phyloP scores from a whole-genome alignment of 116 monocot species.

The Papilionanthe hybrid region DNA sequence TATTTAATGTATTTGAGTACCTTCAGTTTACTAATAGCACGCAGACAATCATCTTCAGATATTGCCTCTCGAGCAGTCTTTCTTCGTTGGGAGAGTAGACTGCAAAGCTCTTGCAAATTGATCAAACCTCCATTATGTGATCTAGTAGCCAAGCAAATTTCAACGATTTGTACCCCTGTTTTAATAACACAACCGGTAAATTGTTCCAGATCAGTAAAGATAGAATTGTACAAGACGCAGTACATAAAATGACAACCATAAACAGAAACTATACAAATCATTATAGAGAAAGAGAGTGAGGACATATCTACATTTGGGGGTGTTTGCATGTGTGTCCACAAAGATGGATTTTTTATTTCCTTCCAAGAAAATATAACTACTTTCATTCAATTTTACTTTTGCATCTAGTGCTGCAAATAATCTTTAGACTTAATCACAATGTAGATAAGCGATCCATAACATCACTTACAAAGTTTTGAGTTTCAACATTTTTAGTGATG shows the following conservation, averaged over 20 bases:
- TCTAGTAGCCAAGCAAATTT: constrained; percentile 88
- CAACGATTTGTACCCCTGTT: constrained; percentile 95
- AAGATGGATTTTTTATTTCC: too few species aligned
- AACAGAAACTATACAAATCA: background rate
- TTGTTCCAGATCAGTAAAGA: background rate
- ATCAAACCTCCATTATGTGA: constrained; percentile 86
- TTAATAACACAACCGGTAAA: background rate
- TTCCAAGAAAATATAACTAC: too few species aligned
- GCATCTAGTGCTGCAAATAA: too few species aligned
- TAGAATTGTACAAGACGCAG: background rate
- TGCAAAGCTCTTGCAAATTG: constrained; percentile 77
- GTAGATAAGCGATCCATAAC: too few species aligned
- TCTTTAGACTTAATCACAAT: too few species aligned
- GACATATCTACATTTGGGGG: too few species aligned
- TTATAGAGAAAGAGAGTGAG: too few species aligned
- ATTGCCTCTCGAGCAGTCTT: constrained; percentile 70
- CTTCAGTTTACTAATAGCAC: constrained; percentile 96
- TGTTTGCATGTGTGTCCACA: too few species aligned
- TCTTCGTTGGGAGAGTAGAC: constrained; percentile 57
- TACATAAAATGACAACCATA: background rate
- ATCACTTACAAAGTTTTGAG: too few species aligned
- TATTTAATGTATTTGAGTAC: constrained; percentile 23
- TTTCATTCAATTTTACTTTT: too few species aligned
- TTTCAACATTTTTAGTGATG: too few species aligned
- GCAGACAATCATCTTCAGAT: constrained; percentile 93